phyloP scores from a whole-genome alignment of 208 protist species.

The Leishmania aethiopica region DNA sequence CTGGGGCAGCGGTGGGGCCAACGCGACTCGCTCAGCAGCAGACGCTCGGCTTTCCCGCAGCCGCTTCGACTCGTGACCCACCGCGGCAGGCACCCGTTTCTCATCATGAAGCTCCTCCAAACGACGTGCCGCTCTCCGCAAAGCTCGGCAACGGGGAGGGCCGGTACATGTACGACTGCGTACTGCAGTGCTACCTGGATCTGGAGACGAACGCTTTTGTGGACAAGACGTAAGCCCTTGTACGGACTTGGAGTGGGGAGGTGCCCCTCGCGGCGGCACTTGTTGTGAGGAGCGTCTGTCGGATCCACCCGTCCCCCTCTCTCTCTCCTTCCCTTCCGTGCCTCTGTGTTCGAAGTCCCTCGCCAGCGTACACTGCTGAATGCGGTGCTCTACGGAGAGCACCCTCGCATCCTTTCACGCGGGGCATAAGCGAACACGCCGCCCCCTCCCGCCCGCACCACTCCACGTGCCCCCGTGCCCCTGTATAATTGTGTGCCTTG shows the following conservation, averaged over 20 bases:
- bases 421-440: not conserved
- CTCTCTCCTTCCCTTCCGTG: not conserved
- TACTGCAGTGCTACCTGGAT: constrained; percentile 78
- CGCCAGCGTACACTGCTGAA: not conserved
- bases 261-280: not conserved
- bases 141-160: not conserved
- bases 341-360: not conserved
- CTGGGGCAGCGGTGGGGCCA: not conserved
- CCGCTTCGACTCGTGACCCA: not conserved
- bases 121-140: not conserved
- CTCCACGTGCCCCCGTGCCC: not conserved
- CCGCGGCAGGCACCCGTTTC: not conserved
- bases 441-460: no score
- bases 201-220: constrained; percentile 57
- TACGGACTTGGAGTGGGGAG: not conserved
- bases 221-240: not conserved
- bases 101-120: not conserved
- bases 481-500: not conserved
- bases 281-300: not conserved
- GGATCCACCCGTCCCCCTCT: no score
- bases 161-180: constrained; percentile 72
- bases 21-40: not conserved
- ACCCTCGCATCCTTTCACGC: not conserved
- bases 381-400: not conserved
- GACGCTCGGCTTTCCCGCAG: not conserved